A percentile compares a stretch with the other conserved stretches of the same genome.
Evolutionary conservation across 164 flowering plant species (phyloP).

Genomic region (Buxus sempervirens): DNA sequence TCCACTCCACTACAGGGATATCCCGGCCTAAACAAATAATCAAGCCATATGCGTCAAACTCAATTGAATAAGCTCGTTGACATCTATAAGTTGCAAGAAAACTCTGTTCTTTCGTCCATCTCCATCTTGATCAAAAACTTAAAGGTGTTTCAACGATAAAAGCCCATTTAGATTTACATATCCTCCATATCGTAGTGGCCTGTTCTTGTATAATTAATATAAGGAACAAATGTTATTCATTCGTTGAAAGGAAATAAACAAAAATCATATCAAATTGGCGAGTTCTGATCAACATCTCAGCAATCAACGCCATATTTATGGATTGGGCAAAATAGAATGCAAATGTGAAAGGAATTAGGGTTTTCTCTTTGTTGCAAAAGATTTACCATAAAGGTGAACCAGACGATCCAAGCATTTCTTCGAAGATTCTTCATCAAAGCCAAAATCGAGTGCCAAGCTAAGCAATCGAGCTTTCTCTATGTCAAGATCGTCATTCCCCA

Average conservation of each 20-base stretch:
- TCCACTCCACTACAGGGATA: too few relatives aligned
- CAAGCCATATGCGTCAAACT: not conserved
- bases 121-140: not conserved
- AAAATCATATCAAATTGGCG: too few relatives aligned
- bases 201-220: not conserved
- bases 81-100: too few relatives aligned
- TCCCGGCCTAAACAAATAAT: not conserved
- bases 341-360: slow-evolving; percentile 4
- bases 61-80: too few relatives aligned
- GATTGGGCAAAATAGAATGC: not conserved
- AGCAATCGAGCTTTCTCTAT: slow-evolving; percentile 70
- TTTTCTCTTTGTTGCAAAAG: not conserved
- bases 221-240: not conserved
- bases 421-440: slow-evolving; percentile 69
- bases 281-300: not conserved
- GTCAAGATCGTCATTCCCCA: slow-evolving; percentile 41
- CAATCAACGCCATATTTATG: not conserved
- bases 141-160: not conserved
- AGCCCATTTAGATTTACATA: not conserved
- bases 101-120: too few relatives aligned
- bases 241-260: not conserved
- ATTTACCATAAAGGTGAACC: slow-evolving; percentile 75
- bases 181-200: not conserved
- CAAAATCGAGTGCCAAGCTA: slow-evolving; percentile 74
- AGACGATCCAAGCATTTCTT: slow-evolving; percentile 63